Percentiles rank a stretch among this genome's conserved stretches.
Evolutionary conservation across 129 eudicot species (phyloP).

Genomic region (Pittosporum tobira): DNA sequence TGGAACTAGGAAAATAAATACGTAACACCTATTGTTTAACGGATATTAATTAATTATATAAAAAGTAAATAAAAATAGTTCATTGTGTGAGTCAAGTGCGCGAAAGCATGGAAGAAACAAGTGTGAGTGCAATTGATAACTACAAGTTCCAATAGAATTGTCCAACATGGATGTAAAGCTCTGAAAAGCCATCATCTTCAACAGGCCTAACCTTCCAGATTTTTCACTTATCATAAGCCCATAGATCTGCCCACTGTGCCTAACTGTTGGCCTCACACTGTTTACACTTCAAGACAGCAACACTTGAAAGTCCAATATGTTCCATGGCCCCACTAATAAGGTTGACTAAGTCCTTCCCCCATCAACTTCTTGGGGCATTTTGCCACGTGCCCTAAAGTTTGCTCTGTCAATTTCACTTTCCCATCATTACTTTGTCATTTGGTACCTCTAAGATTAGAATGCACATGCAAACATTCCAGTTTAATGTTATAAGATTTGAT

Average conservation of each 20-base stretch:
- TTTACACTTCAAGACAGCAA: conserved; percentile 15
- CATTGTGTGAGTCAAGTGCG: too few relatives aligned
- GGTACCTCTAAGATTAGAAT: background rate
- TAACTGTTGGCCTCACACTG: conserved; percentile 36
- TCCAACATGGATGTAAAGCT: too few relatives aligned
- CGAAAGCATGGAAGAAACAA: too few relatives aligned
- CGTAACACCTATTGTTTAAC: too few relatives aligned
- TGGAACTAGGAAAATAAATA: too few relatives aligned
- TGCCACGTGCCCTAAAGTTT: conserved; percentile 24
- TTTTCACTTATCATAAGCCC: background rate
- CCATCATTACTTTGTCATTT: background rate
- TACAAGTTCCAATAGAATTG: too few relatives aligned
- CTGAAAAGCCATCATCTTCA: too few relatives aligned
- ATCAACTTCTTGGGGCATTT: background rate
- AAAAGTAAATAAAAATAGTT: too few relatives aligned
- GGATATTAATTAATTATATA: too few relatives aligned
- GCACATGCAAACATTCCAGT: background rate
- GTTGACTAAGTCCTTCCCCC: conserved; percentile 17
- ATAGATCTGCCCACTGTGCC: conserved; percentile 27
- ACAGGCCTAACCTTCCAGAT: too few relatives aligned
- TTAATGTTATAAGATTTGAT: background rate
- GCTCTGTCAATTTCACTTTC: background rate
- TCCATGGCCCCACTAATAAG: conserved; percentile 14
- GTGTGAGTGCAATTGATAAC: too few relatives aligned
- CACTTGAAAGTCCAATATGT: conserved; percentile 35